Percentiles rank a stretch among this genome's conserved stretches.
These are phyloP conservation scores for Parietaria judaica DNA, from an alignment of 306 rosid species.

Conservation along the genomic window DNA sequence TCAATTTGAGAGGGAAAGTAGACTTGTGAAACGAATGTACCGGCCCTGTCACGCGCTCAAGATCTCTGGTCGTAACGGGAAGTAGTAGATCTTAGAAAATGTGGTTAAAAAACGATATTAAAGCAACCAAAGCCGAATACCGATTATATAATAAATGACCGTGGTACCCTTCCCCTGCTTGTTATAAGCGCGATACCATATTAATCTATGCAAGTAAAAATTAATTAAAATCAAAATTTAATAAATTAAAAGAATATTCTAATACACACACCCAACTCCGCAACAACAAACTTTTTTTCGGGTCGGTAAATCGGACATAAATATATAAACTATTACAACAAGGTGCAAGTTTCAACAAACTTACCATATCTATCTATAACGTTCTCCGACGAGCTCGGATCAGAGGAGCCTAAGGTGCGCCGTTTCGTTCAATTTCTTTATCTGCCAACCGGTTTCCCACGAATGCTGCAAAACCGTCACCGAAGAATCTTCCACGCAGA, in stretches of 20 bases:
- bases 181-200: no score
- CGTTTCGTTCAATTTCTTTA: slow-evolving; percentile 77
- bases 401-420: slow-evolving; percentile 94
- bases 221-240: slow-evolving; percentile 25
- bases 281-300: slow-evolving; percentile 24
- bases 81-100: no score
- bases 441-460: slow-evolving; percentile 93
- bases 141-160: no score
- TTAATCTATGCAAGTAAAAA: neutral
- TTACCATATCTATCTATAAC: slow-evolving; percentile 17
- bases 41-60: no score
- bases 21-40: no score
- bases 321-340: slow-evolving; percentile 40
- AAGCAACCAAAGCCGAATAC: no score
- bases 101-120: no score
- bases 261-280: slow-evolving; percentile 35
- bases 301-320: slow-evolving; percentile 36
- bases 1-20: no score
- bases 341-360: slow-evolving; percentile 14
- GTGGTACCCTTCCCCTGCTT: no score
- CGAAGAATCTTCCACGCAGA: slow-evolving; percentile 90
- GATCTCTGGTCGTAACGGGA: no score
- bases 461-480: slow-evolving; percentile 95
- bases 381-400: slow-evolving; percentile 4
- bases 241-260: slow-evolving; percentile 43